Base-by-base conservation (phyloP, 192 early-diverging fungal genomes). In the Paraglomus brasilianum region DNA sequence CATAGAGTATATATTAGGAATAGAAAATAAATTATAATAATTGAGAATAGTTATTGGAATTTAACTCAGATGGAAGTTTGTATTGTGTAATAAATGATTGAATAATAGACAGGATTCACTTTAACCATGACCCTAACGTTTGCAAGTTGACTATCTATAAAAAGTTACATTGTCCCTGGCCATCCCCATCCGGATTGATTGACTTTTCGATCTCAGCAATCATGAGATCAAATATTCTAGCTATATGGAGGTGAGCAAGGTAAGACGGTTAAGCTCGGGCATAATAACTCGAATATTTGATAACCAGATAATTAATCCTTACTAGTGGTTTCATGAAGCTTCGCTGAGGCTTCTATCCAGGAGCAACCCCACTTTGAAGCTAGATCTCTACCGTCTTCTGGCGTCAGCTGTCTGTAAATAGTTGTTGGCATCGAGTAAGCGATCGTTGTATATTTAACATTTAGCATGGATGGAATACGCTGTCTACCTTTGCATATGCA, bases 261-360 rank as follows among this genome's bases (percentile, higher is more conserved):
- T 38, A 0, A 70, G 30, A 53, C 21, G 22, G 64, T 30, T 41
- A 13, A 47, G 19, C 11, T 46, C n/a, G 40, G 11, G 10, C 14
- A 48, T 44, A 6, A 57, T 48, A 43, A 53, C 49, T 21, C 11
- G 36, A 36, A 39, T 52, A 21, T 69, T 43, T 38, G 45, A 44
- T 39, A 11, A 10, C 19, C 30, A 63, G 4, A 57, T 24, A 62
- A 38, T 30, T 30, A 30, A 59, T 21, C 64, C 81, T 75, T 80
- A 84, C 86, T 83, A 72, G 97, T 93, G 72, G 96, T 97, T 50
- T 89, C 86, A 72, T 95, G 93, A 61, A 91, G 87, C 75, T 96
- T 97, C 0, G 97, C 97, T 17, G 91, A 93, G 8, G 91, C 87
- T 75, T 99, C 97, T 51, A 95, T 81, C 59, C 86, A 90, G 38